Conservation (phyloP, 2,329 filamentous ascomycete genomes). For the Phaeomoniella chlamydospora region DNA sequence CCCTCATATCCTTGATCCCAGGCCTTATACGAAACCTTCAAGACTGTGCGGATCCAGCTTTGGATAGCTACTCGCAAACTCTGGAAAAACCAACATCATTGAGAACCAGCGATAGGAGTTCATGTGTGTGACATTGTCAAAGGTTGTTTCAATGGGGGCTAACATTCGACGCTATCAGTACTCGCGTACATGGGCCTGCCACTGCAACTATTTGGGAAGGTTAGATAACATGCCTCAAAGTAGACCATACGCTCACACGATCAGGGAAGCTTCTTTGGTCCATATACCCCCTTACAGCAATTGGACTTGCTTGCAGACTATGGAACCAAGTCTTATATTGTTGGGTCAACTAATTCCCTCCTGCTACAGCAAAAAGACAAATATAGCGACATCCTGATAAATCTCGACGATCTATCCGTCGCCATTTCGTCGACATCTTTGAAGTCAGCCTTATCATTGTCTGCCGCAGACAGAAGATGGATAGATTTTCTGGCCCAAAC, state of each 20-base stretch:
- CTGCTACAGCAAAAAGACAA: slow-evolving; percentile 87
- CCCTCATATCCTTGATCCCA: slow-evolving; percentile 85
- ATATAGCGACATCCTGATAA: slow-evolving; percentile 92
- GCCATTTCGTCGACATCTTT: slow-evolving; percentile 68
- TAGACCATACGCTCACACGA: slow-evolving; percentile 27
- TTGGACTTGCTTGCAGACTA: slow-evolving; percentile 86
- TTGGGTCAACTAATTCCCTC: slow-evolving; percentile 91
- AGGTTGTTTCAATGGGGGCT: background rate
- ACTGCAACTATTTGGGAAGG: slow-evolving; percentile 87
- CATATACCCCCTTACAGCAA: slow-evolving; percentile 92
- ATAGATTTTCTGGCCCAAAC: slow-evolving; percentile 91
- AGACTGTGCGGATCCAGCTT: slow-evolving; percentile 87
- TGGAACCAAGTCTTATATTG: slow-evolving; percentile 91
- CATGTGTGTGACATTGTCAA: slow-evolving; percentile 30
- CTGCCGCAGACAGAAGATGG: slow-evolving; percentile 81
- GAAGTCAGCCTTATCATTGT: slow-evolving; percentile 59
- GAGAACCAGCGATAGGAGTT: slow-evolving; percentile 80
- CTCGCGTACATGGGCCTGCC: slow-evolving; percentile 90
- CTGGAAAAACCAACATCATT: slow-evolving; percentile 68
- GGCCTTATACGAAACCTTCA: slow-evolving; percentile 82
- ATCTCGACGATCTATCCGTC: slow-evolving; percentile 57
- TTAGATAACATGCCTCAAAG: slow-evolving; percentile 17
- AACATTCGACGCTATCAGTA: slow-evolving; percentile 28
- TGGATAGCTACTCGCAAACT: slow-evolving; percentile 67
- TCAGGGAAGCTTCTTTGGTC: slow-evolving; percentile 87